phyloP scores from a whole-genome alignment of 2,329 filamentous ascomycete genomes.

The Penicillium polonicum region DNA sequence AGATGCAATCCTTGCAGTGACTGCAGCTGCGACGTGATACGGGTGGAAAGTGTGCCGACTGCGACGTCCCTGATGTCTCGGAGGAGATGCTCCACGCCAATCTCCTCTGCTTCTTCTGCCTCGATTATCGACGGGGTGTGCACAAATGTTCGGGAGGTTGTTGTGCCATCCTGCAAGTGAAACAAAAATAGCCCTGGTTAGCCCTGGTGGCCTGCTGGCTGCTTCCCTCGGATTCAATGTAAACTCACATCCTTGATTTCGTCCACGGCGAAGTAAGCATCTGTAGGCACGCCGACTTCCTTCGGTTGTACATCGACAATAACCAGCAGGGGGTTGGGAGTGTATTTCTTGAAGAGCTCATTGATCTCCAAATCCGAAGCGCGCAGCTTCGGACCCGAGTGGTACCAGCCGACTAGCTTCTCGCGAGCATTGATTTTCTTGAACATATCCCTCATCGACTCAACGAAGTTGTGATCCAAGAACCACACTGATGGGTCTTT shows the following conservation, averaged over 20 bases:
- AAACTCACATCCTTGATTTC: conserved; percentile 94
- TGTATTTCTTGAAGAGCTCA: conserved; percentile 99
- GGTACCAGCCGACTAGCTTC: conserved; percentile 99
- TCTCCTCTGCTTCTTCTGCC: conserved; percentile 97
- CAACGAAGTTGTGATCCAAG: conserved; percentile 98
- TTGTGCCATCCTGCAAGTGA: conserved; percentile 78
- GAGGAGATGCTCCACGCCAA: conserved; percentile 95
- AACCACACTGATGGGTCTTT: conserved; percentile 99
- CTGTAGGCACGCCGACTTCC: conserved; percentile 94
- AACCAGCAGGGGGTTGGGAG: conserved; percentile 89
- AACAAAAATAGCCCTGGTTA: background rate
- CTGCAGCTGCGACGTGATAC: conserved; percentile 96
- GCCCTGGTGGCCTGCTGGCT: background rate
- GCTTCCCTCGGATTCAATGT: background rate
- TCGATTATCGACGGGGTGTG: conserved; percentile 98
- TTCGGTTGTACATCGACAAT: conserved; percentile 99
- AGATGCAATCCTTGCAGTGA: conserved; percentile 95
- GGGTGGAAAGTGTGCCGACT: conserved; percentile 91
- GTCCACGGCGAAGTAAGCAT: conserved; percentile 98
- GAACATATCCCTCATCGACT: conserved; percentile 99
- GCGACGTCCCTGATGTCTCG: conserved; percentile 98
- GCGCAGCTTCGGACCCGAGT: conserved; percentile 93
- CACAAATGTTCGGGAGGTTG: conserved; percentile 94
- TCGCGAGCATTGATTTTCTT: conserved; percentile 99
- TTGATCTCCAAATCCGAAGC: conserved; percentile 98